Evolutionary conservation across 2,329 filamentous ascomycete species (phyloP).

Genomic region (Ophiosphaerella narmari): DNA sequence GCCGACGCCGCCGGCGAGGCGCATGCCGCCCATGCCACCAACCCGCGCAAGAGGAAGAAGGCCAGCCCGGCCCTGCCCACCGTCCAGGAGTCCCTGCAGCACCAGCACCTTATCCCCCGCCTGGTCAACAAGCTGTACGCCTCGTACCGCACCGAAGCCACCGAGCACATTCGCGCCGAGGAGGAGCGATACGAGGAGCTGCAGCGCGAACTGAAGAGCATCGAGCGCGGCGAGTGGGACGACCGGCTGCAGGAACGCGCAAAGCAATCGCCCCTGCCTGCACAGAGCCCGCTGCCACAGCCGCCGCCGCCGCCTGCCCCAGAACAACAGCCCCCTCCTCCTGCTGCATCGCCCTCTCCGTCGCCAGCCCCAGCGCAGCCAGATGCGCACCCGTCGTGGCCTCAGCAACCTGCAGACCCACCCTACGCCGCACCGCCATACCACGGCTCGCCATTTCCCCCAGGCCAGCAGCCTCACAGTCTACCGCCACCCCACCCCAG

Average conservation of each 20-base stretch:
- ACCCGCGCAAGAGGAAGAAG: constrained; percentile 71
- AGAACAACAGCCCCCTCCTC: constrained; percentile 27
- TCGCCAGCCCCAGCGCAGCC: constrained; percentile 21
- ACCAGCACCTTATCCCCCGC: constrained; percentile 69
- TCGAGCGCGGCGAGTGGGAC: constrained; percentile 66
- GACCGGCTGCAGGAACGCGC: constrained; percentile 42
- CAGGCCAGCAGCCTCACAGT: constrained; percentile 32
- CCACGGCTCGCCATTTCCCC: constrained; percentile 45
- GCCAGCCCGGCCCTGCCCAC: constrained; percentile 66
- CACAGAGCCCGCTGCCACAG: constrained; percentile 20
- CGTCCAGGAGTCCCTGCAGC: constrained; percentile 68
- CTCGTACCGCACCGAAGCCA: constrained; percentile 70
- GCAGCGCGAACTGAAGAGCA: constrained; percentile 68
- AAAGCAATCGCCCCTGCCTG: constrained; percentile 32
- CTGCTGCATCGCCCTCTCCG: constrained; percentile 11
- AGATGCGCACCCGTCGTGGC: constrained; percentile 18
- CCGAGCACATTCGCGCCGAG: constrained; percentile 73
- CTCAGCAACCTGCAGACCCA: constrained; percentile 31
- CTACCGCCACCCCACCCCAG: constrained; percentile 27
- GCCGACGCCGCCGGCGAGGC: constrained; percentile 48
- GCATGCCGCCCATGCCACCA: constrained; percentile 39
- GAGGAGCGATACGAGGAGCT: constrained; percentile 70
- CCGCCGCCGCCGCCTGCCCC: constrained; percentile 26
- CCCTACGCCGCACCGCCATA: constrained; percentile 39
- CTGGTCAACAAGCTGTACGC: constrained; percentile 76